Evolutionary conservation across 495 filamentous ascomycete genomes (phyloP).

Genomic region (Talaromyces borbonicus): DNA sequence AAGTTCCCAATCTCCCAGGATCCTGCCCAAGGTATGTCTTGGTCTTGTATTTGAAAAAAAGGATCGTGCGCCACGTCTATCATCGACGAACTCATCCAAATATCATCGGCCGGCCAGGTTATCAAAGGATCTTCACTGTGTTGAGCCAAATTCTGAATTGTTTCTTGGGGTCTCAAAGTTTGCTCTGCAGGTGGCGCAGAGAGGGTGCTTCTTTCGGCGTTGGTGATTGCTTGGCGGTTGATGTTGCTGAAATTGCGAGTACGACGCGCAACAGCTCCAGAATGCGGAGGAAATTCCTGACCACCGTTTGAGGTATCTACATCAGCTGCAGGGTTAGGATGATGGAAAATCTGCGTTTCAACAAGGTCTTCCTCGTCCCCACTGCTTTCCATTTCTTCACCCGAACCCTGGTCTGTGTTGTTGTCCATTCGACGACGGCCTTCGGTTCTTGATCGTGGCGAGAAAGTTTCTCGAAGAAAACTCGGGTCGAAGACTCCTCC

Average conservation of each 20-base stretch:
- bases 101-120: constrained; percentile 4
- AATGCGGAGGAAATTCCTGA: constrained; percentile 6
- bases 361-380: not conserved
- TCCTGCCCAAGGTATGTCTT: constrained; percentile 17
- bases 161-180: not conserved
- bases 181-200: constrained; percentile 2
- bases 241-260: not conserved
- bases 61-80: constrained; percentile 20
- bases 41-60: constrained; percentile 23
- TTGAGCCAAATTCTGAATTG: not conserved
- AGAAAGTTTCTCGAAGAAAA: not conserved
- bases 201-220: not conserved
- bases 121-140: not conserved
- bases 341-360: constrained; percentile 7
- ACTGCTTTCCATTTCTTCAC: not conserved
- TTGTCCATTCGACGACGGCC: not conserved
- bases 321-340: constrained; percentile 5
- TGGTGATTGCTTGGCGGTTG: not conserved
- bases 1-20: constrained; percentile 22
- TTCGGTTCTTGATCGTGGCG: not conserved
- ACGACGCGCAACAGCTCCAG: not conserved
- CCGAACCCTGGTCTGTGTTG: not conserved
- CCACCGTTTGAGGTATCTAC: constrained; percentile 7
- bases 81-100: constrained; percentile 23
- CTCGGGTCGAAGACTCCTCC: constrained; percentile 3